phyloP scores from a whole-genome alignment of 1,139 yeast species.

The Yarrowia galli region DNA sequence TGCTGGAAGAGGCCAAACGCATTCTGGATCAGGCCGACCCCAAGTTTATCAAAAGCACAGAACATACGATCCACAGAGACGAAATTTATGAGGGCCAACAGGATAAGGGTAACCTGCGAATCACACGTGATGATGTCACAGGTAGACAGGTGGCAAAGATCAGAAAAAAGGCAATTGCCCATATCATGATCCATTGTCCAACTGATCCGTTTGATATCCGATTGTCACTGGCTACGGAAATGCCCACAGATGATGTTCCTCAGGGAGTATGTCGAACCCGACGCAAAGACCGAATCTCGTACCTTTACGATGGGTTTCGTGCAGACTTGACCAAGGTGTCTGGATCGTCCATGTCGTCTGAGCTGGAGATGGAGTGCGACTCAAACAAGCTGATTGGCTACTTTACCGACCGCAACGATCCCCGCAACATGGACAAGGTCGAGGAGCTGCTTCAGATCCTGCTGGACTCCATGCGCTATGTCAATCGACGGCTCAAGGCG shows the following conservation, averaged over 20 bases:
- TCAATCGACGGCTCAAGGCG: conserved; percentile 44
- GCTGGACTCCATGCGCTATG: conserved; percentile 48
- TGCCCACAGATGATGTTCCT: conserved; percentile 53
- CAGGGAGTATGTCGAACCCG: conserved; percentile 44
- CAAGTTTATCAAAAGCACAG: conserved; percentile 33
- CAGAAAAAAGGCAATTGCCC: conserved; percentile 17
- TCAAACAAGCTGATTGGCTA: conserved; percentile 67
- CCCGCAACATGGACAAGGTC: conserved; percentile 49
- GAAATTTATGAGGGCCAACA: conserved; percentile 39
- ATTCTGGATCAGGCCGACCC: conserved; percentile 56
- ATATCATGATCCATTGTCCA: conserved; percentile 46
- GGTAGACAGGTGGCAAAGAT: conserved; percentile 34
- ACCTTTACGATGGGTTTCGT: conserved; percentile 47
- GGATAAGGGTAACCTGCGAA: conserved; percentile 40
- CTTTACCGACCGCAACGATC: conserved; percentile 55
- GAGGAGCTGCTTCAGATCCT: conserved; percentile 48
- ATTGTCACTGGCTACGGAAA: conserved; percentile 39
- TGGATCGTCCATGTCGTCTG: conserved; percentile 44
- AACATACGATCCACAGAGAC: conserved; percentile 36
- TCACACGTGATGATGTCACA: conserved; percentile 19
- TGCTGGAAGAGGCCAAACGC: conserved; percentile 66
- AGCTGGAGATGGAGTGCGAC: conserved; percentile 68
- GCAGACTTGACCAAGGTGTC: conserved; percentile 48
- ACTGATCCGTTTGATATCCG: conserved; percentile 40
- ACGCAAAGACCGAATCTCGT: conserved; percentile 57